phyloP scores from a whole-genome alignment of 768 basidiomycete species.

The Lyophyllum shimeji region DNA sequence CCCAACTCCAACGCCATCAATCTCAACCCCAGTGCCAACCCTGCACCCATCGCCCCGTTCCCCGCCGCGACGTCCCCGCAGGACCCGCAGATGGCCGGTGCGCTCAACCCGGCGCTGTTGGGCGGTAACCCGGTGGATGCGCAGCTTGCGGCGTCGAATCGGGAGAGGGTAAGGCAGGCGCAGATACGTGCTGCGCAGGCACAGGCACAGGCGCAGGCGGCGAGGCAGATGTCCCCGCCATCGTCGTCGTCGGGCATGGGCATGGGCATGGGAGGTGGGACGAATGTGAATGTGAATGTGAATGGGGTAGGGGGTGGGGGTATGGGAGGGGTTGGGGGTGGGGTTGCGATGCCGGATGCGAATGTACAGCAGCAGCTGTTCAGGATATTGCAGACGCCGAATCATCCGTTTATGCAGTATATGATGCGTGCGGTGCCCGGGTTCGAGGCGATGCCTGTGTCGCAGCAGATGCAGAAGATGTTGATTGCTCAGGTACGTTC shows the following conservation, averaged over 20 bases:
- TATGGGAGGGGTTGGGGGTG: neutral
- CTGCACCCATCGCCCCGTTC: constrained; percentile 7
- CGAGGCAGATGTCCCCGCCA: constrained; percentile 45
- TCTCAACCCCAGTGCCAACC: neutral
- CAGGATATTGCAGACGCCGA: constrained; percentile 51
- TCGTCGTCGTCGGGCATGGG: constrained; percentile 15
- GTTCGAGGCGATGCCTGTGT: constrained; percentile 50
- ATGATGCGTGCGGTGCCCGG: constrained; percentile 50
- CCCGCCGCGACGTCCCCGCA: constrained; percentile 19
- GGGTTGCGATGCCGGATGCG: constrained; percentile 15
- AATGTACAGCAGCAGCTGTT: constrained; percentile 40
- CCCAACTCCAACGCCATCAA: constrained; percentile 12
- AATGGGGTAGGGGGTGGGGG: neutral
- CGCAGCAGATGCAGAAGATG: constrained; percentile 62
- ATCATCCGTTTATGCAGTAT: constrained; percentile 59
- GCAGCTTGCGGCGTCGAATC: constrained; percentile 30
- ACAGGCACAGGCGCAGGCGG: constrained; percentile 27
- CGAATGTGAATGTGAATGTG: too few species aligned
- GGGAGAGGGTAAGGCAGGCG: constrained; percentile 34
- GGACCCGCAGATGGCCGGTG: constrained; percentile 15
- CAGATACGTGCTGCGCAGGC: constrained; percentile 36
- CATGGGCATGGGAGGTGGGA: neutral
- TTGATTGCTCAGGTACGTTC: constrained; percentile 47
- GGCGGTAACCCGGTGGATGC: constrained; percentile 32
- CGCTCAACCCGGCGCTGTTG: constrained; percentile 13